Evolutionary conservation across 441 rosid species (phyloP).

Genomic region (Populus hybrid): DNA sequence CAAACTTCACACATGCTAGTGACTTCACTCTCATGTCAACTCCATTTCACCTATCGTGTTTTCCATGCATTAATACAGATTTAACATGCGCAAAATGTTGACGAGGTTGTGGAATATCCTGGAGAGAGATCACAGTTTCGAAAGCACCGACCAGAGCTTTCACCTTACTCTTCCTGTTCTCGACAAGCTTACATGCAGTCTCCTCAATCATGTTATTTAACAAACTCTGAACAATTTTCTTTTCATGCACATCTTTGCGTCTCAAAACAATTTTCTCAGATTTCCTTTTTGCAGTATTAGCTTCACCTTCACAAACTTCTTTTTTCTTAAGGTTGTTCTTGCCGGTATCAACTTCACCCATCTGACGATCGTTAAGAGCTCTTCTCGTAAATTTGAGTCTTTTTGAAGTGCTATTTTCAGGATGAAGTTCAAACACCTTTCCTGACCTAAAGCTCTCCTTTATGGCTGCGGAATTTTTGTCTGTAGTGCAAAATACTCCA

Average conservation of each 20-base stretch:
- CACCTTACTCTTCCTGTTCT: slow-evolving; percentile 16
- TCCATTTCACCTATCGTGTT: background rate
- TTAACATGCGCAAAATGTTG: slow-evolving; percentile 15
- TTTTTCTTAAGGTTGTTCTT: slow-evolving; percentile 35
- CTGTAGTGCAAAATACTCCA: slow-evolving; percentile 22
- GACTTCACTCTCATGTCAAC: background rate
- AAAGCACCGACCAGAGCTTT: slow-evolving; percentile 87
- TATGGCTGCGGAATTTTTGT: slow-evolving; percentile 21
- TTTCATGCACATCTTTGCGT: slow-evolving; percentile 49
- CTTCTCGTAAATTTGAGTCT: slow-evolving; percentile 57
- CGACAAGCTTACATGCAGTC: slow-evolving; percentile 69
- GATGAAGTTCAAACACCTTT: slow-evolving; percentile 41
- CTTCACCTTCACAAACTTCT: slow-evolving; percentile 22
- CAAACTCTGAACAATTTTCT: slow-evolving; percentile 43
- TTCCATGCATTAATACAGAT: background rate
- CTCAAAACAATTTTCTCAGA: slow-evolving; percentile 47
- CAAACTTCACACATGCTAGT: background rate
- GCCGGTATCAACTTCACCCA: slow-evolving; percentile 23
- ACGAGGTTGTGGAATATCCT: slow-evolving; percentile 38
- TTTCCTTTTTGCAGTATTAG: slow-evolving; percentile 13
- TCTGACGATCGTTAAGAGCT: slow-evolving; percentile 25
- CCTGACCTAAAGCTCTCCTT: slow-evolving; percentile 54
- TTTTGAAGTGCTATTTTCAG: slow-evolving; percentile 42
- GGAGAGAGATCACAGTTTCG: slow-evolving; percentile 81
- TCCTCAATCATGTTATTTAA: slow-evolving; percentile 78